Conservation (phyloP, 805 yeast genomes). For the Ogataea methylovora region DNA sequence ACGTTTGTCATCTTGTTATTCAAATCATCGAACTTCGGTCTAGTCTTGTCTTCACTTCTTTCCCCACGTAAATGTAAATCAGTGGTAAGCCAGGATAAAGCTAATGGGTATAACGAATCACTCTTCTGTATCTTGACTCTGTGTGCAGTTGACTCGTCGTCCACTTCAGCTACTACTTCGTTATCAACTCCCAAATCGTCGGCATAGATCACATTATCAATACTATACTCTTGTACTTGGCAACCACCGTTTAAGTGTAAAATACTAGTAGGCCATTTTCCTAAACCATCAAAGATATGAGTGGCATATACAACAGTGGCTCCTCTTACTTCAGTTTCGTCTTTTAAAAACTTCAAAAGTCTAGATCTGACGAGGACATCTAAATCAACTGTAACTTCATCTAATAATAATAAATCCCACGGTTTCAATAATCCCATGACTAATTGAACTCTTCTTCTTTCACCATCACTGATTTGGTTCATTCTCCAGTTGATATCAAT, state of each 20-base stretch:
- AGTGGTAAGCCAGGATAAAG: constrained; percentile 53
- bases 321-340: constrained; percentile 63
- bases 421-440: constrained; percentile 91
- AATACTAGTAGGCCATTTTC: constrained; percentile 81
- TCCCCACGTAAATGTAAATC: constrained; percentile 51
- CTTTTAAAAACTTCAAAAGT: constrained; percentile 57
- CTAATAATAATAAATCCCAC: constrained; percentile 81
- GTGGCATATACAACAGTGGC: constrained; percentile 90
- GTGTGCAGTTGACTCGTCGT: constrained; percentile 6
- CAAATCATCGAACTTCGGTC: constrained; percentile 51
- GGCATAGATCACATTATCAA: constrained; percentile 25
- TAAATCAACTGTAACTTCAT: constrained; percentile 94
- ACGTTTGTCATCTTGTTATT: constrained; percentile 29
- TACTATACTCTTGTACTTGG: constrained; percentile 29
- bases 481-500: constrained; percentile 87
- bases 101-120: constrained; percentile 64
- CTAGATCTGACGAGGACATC: constrained; percentile 86
- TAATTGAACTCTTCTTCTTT: constrained; percentile 87
- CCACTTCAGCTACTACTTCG: constrained; percentile 8
- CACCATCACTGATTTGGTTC: constrained; percentile 91
- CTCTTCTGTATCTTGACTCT: constrained; percentile 32
- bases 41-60: constrained; percentile 36
- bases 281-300: constrained; percentile 93
- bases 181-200: constrained; percentile 12
- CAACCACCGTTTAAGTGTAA: constrained; percentile 71